Evolutionary conservation across 208 protist species (phyloP), one percentile per base, ranked within the genome.

Genomic region (Leishmania turanica): DNA sequence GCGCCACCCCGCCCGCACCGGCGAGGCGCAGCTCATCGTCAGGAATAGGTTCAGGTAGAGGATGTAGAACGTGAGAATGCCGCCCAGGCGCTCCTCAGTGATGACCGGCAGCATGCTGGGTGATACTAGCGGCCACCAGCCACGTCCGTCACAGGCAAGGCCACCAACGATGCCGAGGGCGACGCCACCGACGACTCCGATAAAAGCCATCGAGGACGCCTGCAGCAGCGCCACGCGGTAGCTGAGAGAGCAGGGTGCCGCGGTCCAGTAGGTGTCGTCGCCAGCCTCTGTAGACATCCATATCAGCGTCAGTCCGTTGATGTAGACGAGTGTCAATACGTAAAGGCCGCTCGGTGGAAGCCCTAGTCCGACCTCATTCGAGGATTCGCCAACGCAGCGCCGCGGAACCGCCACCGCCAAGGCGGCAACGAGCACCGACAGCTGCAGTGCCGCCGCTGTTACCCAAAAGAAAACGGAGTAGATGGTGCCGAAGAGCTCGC

Each of bases 1-100:
- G 21, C 73, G 73, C 71, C 79, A 69, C 6, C 82, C 82, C 51
- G 77, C 76, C n/a, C 72, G 70, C 71, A 69, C 77, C 17, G 82
- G 77, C 13, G 82, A 85, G n/a, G 77, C 65, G 65, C 82, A 85
- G 37, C 11, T 58, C 54, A 81, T 60, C 21, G 54, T 73, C 9
- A 82, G 27, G 9, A 58, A 60, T 1, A 85, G 31, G 62, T 82
- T 79, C 21, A 75, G 8, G 34, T 66, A 70, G 6, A 82, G 51
- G 40, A 82, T 34, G 34, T 82, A 85, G 34, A 68, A 24, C 37
- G 51, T 62, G 21, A 76, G 19, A 4, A 64, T 31, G 72, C 51
- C 53, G 53, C 53, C 72, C 3, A 76, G 34, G 31, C 53, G 45
- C 49, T 76, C 72, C 34, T 60, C 69, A 15, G 70, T 75, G 45